Evolutionary conservation across 1,284 basidiomycete genomes (phyloP), one percentile per base, ranked within the genome.

Genomic region (Rhodotorula sp.): DNA sequence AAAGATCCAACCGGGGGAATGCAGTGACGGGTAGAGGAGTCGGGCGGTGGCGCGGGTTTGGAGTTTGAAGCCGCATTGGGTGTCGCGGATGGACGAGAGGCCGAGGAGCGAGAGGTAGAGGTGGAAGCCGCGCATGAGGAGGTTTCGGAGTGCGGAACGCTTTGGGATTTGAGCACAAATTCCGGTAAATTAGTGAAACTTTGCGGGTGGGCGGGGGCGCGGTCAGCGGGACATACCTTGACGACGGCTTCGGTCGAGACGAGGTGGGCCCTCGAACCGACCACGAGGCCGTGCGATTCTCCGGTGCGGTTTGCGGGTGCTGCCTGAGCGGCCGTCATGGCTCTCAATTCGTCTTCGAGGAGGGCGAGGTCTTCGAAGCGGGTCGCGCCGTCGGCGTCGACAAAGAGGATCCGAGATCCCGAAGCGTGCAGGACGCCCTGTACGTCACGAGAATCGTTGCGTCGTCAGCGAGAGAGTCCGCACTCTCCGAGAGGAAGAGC

Each of bases 21-120:
- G 92, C 77, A 93, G 89, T 4, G 85, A 84, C 1, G 92, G 92
- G 81, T 95, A 97, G 68, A 97, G 87, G 66, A 86, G 85, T 60
- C 84, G 86, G 14, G 92, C 92, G 0, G 92, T 89, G 8, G 84
- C 79, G 3, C 93, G 90, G 12, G 92, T 88, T 81, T 93, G 93
- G 28, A 95, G 86, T 82, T 97, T 97, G 87, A 97, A 97, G 52
- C 94, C 94, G 79, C 94, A 97, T 80, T 97, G 94, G 28, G 94
- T 97, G 82, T 97, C 94, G 48, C 74, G 70, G 75, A 97, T 91
- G 78, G 92, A 88, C 8, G 89, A 88, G 5, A 93, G 91, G 49
- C 92, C 92, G 52, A 94, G 87, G 65, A 93, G 86, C 47, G 89
- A 87, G 15, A 92, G 86, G 80, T 92, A 89, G 59, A 88, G 87